Conservation (phyloP, 2,329 filamentous ascomycete genomes). For the Colletotrichum liriopes region DNA sequence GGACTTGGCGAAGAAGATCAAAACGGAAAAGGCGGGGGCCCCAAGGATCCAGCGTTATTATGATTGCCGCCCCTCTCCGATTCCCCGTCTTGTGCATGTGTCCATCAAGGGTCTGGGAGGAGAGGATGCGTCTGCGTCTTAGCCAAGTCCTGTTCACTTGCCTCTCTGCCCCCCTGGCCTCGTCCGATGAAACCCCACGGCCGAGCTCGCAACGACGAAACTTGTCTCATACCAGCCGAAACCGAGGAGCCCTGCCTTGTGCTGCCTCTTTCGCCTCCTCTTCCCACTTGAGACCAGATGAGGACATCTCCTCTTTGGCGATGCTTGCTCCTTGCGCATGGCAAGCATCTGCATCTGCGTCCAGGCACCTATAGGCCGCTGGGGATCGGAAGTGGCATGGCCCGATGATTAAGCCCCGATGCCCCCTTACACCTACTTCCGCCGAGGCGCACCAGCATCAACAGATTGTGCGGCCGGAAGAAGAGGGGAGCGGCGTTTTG, state of each 20-base stretch:
- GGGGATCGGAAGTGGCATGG: slow-evolving; percentile 29
- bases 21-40: slow-evolving; percentile 24
- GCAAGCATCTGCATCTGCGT: not conserved
- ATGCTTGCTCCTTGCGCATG: not conserved
- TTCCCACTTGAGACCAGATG: not conserved
- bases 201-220: slow-evolving; percentile 40
- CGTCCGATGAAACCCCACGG: slow-evolving; percentile 36
- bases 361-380: not conserved
- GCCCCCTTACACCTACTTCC: slow-evolving; percentile 31
- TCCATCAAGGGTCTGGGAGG: not conserved
- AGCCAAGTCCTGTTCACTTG: not conserved
- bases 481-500: slow-evolving; percentile 29
- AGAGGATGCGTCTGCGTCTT: not conserved
- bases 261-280: not conserved
- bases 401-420: slow-evolving; percentile 37
- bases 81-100: not conserved
- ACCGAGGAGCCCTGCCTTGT: slow-evolving; percentile 22
- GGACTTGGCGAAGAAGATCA: slow-evolving; percentile 35
- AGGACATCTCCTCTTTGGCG: not conserved
- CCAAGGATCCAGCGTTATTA: slow-evolving; percentile 20
- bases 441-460: slow-evolving; percentile 20
- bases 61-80: slow-evolving; percentile 7
- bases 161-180: slow-evolving; percentile 23
- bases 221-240: slow-evolving; percentile 31
- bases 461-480: slow-evolving; percentile 37